Evolutionary conservation across 768 basidiomycete genomes (phyloP).

Genomic region (Phylloporus sp.): DNA sequence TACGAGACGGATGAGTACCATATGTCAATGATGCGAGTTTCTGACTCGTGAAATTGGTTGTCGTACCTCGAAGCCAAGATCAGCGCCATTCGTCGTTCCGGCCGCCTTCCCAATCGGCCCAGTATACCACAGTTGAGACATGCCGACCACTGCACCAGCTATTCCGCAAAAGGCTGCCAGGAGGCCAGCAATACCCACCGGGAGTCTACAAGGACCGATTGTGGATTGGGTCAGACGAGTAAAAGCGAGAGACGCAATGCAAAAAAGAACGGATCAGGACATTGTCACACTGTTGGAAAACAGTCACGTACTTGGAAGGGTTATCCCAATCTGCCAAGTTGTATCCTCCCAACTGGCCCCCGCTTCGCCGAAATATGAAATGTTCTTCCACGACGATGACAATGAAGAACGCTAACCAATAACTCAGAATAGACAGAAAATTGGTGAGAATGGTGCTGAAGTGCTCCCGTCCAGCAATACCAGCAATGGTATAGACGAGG

Average conservation of each 20-base stretch:
- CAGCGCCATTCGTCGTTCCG: conserved; percentile 42
- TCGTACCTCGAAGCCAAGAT: conserved; percentile 52
- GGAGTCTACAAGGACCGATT: no score
- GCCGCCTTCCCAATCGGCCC: conserved; percentile 45
- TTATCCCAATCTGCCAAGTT: conserved; percentile 47
- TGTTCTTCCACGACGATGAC: conserved; percentile 46
- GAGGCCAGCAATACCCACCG: conserved; percentile 46
- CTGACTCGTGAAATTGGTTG: background rate
- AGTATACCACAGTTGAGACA: conserved; percentile 52
- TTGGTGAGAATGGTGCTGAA: conserved; percentile 42
- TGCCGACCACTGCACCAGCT: conserved; percentile 47
- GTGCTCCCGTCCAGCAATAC: conserved; percentile 42
- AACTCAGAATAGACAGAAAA: conserved; percentile 40
- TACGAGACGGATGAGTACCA: background rate
- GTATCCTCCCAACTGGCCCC: conserved; percentile 46
- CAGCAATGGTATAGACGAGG: conserved; percentile 37
- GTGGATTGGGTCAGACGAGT: no score
- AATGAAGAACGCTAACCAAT: conserved; percentile 48
- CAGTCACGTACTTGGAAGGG: conserved; percentile 31
- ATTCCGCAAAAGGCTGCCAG: conserved; percentile 45
- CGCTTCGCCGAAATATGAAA: conserved; percentile 40
- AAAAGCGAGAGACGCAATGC: background rate
- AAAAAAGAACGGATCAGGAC: background rate
- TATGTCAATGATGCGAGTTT: background rate
- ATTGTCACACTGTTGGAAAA: background rate